Evolutionary conservation across 108 stramenopile genomes (phyloP), one percentile per base, ranked within the genome.

Genomic region (Fistulifera pelliculosa): DNA sequence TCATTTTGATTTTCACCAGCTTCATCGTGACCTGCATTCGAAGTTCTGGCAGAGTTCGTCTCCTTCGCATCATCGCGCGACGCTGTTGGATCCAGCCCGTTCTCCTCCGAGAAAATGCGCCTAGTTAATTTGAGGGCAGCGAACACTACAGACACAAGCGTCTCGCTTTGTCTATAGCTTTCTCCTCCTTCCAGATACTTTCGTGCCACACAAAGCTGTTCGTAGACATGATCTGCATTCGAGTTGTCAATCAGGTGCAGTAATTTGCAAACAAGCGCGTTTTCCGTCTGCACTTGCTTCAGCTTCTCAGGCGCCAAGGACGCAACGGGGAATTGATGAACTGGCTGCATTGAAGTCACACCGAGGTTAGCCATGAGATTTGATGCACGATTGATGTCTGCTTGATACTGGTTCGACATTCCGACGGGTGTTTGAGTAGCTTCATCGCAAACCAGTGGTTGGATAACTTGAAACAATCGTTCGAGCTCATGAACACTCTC

Each of bases 181-280:
- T 88, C 58, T 57, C 96, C 87, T 49, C 54, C 43, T 53, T 68
- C 64, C 55, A 86, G 73, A 79, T 76, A 76, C 41, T 71, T 74
- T 62, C 71, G 55, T n/a, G 85, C 88, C 22, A 80, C 62, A 41
- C 56, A 50, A 47, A 94, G 63, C 67, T 95, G 82, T 65, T 85
- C 75, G 63, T 88, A 94, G 22, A 77, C 60, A 10, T 72, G 59
- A 74, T 96, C 95, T 14, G 95, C 95, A 60, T 97, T 93, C 13
- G 76, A 68, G 48, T 77, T 64, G 16, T 81, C 50, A 55, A 98
- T 61, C 27, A 93, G 65, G 66, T 97, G 95, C 25, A 96, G 69
- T 6, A 99, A 60, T 40, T 87, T 87, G 24, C 93, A 93, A n/a
- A 97, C 83, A 45, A 94, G 57, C 2, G 73, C 72, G 58, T 89